These are phyloP conservation scores for Didymella lethalis DNA, from an alignment of 2,329 filamentous ascomycete genomes.

Conservation along the genomic window DNA sequence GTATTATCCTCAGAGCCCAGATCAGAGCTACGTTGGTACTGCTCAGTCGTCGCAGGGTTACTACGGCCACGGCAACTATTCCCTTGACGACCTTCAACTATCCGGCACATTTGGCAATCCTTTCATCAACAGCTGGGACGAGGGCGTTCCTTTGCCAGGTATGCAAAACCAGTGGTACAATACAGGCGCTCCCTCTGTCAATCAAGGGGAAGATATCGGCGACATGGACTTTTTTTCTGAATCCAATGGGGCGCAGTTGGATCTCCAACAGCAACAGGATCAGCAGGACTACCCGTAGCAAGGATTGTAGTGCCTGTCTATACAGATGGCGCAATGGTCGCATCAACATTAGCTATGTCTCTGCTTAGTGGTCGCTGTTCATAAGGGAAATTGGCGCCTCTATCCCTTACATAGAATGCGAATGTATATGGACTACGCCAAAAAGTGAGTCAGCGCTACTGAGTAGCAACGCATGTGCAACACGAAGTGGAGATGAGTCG, in stretches of 20 bases:
- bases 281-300: neutral
- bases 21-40: neutral
- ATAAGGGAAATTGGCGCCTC: neutral
- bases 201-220: neutral
- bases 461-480: neutral
- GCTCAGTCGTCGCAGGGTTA: neutral
- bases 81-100: neutral
- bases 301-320: no score
- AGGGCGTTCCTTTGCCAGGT: constrained; percentile 23
- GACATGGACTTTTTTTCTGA: neutral
- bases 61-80: neutral
- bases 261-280: neutral
- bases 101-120: constrained; percentile 29
- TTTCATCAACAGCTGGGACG: constrained; percentile 34
- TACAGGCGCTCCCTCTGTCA: neutral
- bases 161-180: constrained; percentile 26
- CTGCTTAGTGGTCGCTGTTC: neutral
- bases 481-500: neutral
- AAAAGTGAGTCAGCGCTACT: neutral
- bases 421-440: no score
- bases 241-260: neutral
- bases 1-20: neutral
- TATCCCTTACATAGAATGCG: neutral
- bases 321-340: neutral
- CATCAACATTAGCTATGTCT: neutral